Base-by-base conservation (phyloP, 306 rosid species). In the Cucumis melo region DNA sequence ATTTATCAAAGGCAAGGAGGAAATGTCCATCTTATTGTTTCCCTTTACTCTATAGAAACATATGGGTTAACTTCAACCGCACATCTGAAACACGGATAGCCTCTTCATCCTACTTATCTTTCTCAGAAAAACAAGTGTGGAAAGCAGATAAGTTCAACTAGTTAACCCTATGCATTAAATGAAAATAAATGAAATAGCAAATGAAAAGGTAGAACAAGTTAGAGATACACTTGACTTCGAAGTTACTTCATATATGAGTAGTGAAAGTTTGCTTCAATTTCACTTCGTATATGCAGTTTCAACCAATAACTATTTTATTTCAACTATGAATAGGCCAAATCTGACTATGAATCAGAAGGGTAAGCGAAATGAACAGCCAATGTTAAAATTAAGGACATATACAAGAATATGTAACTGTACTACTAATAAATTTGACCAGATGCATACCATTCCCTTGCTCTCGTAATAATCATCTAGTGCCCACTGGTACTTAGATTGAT, bases 401-500 rank as follows among this genome's bases (percentile, higher is more conserved):
- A 20, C 78, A 32, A 21, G 16, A 74, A 80, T 7, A 58, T 41
- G 57, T 20, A 17, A 5, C 58, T 51, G 63, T 19, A 8, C 6
- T 38, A 50, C 10, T 15, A 13, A 57, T 34, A 42, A 71, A 68
- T 5, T 17, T 59, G 84, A 76, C 62, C 50, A 84, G 64, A 39
- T 54, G 71, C 93, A 92, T 83, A 95, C 99, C 92, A 78, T 54
- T 82, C 93, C 99, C 87, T 95, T 95, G 87, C 80, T 90, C 87
- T 95, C 98, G 38, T 88, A 90, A 81, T 90, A 95, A 78, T 95
- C 98, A 84, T 95, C 97, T 50, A 95, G 87, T 32, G 99, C 99
- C 99, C 99, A 95, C 78, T 95, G 99, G 79, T 95, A 95, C 83
- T 90, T 95, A 10, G 99, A 95, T 81, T 95, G 99, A 81, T 95